These are phyloP conservation scores for Apiotrichum sp. DNA, from an alignment of 1,284 basidiomycete species.

Conservation along the genomic window DNA sequence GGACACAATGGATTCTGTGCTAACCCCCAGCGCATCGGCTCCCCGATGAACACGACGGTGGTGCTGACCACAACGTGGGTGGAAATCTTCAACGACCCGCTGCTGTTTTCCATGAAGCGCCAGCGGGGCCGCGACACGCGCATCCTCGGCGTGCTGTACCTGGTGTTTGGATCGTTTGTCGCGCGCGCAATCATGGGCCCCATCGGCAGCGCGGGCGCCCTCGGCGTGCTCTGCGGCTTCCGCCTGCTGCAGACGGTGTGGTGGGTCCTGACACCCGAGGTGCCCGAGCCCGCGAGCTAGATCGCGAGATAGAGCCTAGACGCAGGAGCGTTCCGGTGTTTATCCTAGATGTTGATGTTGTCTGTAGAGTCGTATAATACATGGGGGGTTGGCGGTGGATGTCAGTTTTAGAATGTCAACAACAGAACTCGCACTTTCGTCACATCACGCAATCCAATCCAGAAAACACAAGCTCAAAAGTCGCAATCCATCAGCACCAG, in stretches of 20 bases:
- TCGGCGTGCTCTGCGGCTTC: constrained; percentile 61
- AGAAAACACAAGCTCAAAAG: no score
- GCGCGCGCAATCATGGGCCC: constrained; percentile 60
- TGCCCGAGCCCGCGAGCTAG: not conserved
- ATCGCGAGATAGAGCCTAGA: no score
- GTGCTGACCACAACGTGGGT: constrained; percentile 73
- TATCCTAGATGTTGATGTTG: not conserved
- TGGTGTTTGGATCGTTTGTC: constrained; percentile 68
- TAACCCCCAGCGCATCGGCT: constrained; percentile 52
- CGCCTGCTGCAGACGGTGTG: constrained; percentile 59
- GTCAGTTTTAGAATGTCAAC: no score
- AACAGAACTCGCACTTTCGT: no score
- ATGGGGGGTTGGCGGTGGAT: no score
- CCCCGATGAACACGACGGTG: constrained; percentile 58
- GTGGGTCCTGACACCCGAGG: constrained; percentile 49
- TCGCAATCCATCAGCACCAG: no score
- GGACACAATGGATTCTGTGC: no score
- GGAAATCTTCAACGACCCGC: constrained; percentile 71
- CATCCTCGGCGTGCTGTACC: constrained; percentile 57
- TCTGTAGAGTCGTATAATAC: not conserved
- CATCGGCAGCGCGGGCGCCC: constrained; percentile 36
- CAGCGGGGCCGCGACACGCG: constrained; percentile 66
- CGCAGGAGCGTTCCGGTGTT: no score
- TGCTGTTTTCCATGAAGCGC: constrained; percentile 54
- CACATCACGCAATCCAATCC: no score